Evolutionary conservation across 129 eudicot species (phyloP), one percentile per base, ranked within the genome.

Genomic region (Helichrysum umbraculigerum): DNA sequence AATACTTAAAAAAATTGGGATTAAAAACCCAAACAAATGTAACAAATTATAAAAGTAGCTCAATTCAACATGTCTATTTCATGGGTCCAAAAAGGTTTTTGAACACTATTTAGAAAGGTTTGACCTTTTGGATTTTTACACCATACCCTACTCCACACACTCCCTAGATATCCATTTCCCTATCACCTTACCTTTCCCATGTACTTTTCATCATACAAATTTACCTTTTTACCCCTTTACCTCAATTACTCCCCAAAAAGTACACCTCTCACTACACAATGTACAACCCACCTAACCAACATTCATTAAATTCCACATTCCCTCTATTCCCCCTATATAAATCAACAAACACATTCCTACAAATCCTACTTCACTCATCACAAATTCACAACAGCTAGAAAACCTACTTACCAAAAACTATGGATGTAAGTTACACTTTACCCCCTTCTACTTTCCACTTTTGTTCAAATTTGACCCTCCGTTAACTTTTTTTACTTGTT

Each of bases 341-440:
- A 76, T 34, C 57, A 42, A 56, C 39, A 56, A 41, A 28, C 41
- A 9, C 56, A 58, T 32, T 65, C 70, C 47, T 5, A 59, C 41
- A 65, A 30, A 29, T 65, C 20, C 60, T 66, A 41, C 75, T 54
- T 56, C 65, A 80, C 39, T 32, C 37, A 61, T 39, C 74, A 47
- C 17, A 70, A 8, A 9, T 10, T 20, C 75, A 52, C 22, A 50
- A 71, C 10, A 37, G 28, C 28, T 25, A 25, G 7, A 25, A 21
- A 73, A 5, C n/a, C 11, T 28, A 50, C 12, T 10, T 10, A 44
- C 1, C 28, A 25, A 14, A 25, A 42, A 11, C 14, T 17, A 80
- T 80, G 83, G 83, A 80, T 66, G 83, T 80, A 73, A 80, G 83
- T 74, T 74, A n/a, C 79, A 30, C 56, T 73, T 80, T 35, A 41